Percentiles rank a stretch among this genome's conserved stretches.
Evolutionary conservation across 352 stramenopile species (phyloP).

Genomic region (Phytophthora pisi): DNA sequence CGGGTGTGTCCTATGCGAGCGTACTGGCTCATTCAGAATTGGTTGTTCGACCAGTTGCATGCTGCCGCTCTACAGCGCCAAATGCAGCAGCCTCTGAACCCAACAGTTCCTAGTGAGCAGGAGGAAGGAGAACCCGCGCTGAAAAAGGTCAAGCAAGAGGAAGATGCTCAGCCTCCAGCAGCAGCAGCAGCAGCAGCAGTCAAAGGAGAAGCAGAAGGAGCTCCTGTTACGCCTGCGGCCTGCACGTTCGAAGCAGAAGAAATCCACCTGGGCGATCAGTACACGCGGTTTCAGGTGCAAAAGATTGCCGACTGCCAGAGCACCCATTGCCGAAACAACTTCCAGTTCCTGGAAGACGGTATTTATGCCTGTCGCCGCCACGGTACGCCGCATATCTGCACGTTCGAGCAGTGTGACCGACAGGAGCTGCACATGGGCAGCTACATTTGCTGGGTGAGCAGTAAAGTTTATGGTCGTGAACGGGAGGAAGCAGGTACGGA

Average conservation of each 20-base stretch:
- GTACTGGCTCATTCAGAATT: constrained; percentile 83
- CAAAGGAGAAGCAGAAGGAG: constrained; percentile 1
- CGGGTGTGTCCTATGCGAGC: constrained; percentile 75
- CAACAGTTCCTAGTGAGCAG: constrained; percentile 15
- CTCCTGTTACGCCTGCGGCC: background rate
- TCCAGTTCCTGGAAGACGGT: constrained; percentile 77
- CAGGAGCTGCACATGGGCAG: constrained; percentile 55
- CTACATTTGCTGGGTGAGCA: constrained; percentile 79
- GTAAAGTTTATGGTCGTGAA: constrained; percentile 65
- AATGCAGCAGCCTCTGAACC: constrained; percentile 13
- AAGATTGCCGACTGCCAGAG: constrained; percentile 50
- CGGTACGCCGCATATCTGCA: constrained; percentile 76
- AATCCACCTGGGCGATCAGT: constrained; percentile 67
- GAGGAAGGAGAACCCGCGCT: constrained; percentile 12
- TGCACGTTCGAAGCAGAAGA: constrained; percentile 51
- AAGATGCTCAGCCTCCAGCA: background rate
- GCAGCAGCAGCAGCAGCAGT: background rate
- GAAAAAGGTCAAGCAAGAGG: constrained; percentile 27
- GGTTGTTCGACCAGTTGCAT: constrained; percentile 76
- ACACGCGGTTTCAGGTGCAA: constrained; percentile 58
- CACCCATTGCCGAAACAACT: constrained; percentile 40
- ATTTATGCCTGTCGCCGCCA: constrained; percentile 75
- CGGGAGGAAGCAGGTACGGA: constrained; percentile 65
- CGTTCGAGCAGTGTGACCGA: constrained; percentile 72
- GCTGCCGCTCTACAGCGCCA: constrained; percentile 19